Evolutionary conservation across 2,329 filamentous ascomycete genomes (phyloP), one percentile per base, ranked within the genome.

Genomic region (Ascochyta koolunga): DNA sequence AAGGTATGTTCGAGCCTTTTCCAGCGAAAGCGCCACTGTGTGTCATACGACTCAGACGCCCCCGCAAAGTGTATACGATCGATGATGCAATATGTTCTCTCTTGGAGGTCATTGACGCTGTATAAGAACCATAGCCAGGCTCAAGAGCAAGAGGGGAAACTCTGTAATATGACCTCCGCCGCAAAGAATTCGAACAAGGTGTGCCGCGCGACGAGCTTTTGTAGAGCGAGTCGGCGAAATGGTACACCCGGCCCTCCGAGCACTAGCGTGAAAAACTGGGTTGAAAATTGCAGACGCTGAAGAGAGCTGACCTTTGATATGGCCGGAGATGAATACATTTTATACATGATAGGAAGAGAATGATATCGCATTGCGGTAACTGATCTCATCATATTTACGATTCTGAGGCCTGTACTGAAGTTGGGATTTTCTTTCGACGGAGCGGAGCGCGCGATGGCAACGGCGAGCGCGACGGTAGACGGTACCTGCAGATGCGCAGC

Each of bases 71-170:
- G 72, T 75, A 73, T 72, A 73, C 61, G 65, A 70, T 74, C 75
- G 67, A 71, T 74, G 67, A 80, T 90, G 89, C 89, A 92, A 93
- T 93, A 89, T 82, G 78, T 77, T 78, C 63, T 53, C 62, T 80
- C 89, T 93, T 84, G 83, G 87, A 86, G 87, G 85, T 83, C 85
- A 89, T 84, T 86, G 89, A 92, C 89, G 87, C 89, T 86, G 86
- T 78, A 50, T 33, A 71, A 62, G 58, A 64, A 73, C 79, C 80
- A 83, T 74, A 63, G 74, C 68, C 69, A 52, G 64, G 73, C 72
- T 79, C 80, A 57, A 84, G 87, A 89, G 89, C 88, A 92, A 92
- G 88, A 90, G 86, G 88, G 88, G 85, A 83, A 84, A 84, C 80
- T 56, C 53, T 78, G 63, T 61, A 78, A 83, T 87, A 82, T 85